Evolutionary conservation across 305 asterid genomes (phyloP).

Genomic region (Fraxinus velutina): DNA sequence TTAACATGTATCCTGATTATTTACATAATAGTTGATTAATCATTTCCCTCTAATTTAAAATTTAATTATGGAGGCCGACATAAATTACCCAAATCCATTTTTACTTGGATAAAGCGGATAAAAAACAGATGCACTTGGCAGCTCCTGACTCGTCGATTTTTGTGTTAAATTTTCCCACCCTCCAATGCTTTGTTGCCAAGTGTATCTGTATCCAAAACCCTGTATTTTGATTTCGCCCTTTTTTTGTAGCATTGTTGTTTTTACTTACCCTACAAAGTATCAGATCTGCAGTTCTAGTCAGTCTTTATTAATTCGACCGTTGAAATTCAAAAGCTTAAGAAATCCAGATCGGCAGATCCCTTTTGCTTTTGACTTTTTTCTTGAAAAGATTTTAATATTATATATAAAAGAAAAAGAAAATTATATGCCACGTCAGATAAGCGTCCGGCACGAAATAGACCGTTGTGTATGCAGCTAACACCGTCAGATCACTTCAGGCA

Average conservation of each 20-base stretch:
- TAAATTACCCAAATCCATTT: neutral
- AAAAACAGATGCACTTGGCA: too few species aligned
- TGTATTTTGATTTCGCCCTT: too few species aligned
- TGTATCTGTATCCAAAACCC: too few species aligned
- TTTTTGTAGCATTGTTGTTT: neutral
- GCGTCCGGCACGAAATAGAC: conserved; percentile 22
- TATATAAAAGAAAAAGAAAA: neutral
- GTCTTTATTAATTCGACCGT: conserved; percentile 55
- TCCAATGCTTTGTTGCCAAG: too few species aligned
- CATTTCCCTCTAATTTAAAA: neutral
- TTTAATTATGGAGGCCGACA: neutral
- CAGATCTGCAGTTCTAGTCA: conserved; percentile 4
- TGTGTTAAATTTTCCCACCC: too few species aligned
- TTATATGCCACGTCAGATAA: conserved; percentile 30
- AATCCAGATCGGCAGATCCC: neutral
- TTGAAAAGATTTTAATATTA: neutral
- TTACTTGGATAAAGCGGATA: neutral
- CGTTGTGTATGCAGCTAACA: conserved; percentile 27
- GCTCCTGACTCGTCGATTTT: too few species aligned
- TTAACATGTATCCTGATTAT: neutral
- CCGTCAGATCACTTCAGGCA: conserved; percentile 42
- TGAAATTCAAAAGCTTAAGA: conserved; percentile 32
- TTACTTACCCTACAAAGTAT: neutral
- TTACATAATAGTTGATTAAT: conserved; percentile 1
- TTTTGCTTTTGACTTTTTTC: conserved; percentile 19